phyloP scores from a whole-genome alignment of 371 early-diverging fungal genomes.

The Syncephalastrum monosporum region DNA sequence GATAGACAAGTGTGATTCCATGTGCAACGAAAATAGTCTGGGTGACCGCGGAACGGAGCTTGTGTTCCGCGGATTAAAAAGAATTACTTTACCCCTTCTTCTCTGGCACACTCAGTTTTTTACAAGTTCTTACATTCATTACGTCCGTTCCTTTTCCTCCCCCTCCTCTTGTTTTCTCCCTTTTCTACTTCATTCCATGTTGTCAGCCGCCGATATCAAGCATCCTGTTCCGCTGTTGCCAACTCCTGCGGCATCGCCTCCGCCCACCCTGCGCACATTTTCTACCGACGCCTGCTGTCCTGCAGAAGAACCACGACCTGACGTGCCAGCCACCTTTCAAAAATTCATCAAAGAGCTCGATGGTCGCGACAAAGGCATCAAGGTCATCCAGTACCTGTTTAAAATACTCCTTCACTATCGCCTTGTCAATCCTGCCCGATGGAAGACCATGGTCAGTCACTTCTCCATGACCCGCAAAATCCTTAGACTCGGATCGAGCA shows the following conservation, averaged over 20 bases:
- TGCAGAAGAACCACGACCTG: conserved; percentile 3
- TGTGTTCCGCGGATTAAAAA: too few relatives aligned
- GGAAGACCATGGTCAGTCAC: conserved; percentile 59
- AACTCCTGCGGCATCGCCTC: conserved; percentile 25
- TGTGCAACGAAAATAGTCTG: conserved; percentile 2
- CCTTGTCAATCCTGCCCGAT: conserved; percentile 34
- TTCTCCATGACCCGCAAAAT: conserved; percentile 77
- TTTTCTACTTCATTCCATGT: conserved; percentile 2
- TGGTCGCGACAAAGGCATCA: conserved; percentile 85
- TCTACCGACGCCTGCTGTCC: conserved; percentile 1
- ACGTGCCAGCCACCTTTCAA: conserved; percentile 12
- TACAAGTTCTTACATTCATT: too few relatives aligned
- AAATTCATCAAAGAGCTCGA: conserved; percentile 55
- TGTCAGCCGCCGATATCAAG: neutral
- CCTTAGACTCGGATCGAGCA: conserved; percentile 63
- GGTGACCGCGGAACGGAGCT: neutral
- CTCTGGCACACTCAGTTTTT: too few relatives aligned
- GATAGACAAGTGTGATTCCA: conserved; percentile 3
- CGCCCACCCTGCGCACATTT: conserved; percentile 13
- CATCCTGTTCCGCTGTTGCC: conserved; percentile 11
- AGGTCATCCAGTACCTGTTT: conserved; percentile 73
- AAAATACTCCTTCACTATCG: conserved; percentile 62
- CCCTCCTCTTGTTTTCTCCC: conserved; percentile 7
- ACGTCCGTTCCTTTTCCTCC: neutral
- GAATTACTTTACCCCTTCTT: too few relatives aligned